Conservation (phyloP, 257 asterid genomes). For the Apocynum venetum region DNA sequence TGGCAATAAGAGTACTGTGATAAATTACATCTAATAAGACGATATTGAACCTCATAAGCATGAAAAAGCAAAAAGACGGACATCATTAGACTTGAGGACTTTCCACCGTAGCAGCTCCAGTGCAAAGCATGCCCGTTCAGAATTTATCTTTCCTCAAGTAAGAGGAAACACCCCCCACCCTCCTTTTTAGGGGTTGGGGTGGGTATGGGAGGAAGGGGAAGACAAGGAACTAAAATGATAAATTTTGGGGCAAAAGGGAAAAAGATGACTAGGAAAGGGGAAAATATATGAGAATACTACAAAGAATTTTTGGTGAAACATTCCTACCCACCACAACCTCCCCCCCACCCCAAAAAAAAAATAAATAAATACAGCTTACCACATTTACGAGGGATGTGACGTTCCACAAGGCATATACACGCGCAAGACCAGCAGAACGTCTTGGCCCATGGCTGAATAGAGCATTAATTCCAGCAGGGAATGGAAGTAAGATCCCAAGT, state of each 20-base stretch:
- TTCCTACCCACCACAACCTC: not conserved
- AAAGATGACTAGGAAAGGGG: not conserved
- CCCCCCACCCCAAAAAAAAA: not conserved
- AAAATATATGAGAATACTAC: not conserved
- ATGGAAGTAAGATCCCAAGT: constrained; percentile 85
- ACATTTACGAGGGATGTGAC: constrained; percentile 76
- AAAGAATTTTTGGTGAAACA: not conserved
- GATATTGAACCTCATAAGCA: not conserved
- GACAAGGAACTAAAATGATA: no score
- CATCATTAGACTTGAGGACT: not conserved
- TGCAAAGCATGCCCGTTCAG: no score
- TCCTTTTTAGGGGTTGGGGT: no score
- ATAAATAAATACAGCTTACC: constrained; percentile 40
- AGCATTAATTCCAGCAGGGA: constrained; percentile 98
- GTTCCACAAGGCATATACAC: constrained; percentile 94
- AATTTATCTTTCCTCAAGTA: no score
- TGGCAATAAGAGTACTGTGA: constrained; percentile 17
- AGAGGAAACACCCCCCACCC: no score
- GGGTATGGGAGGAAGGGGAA: no score
- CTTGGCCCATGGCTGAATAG: constrained; percentile 94
- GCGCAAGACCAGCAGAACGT: constrained; percentile 95
- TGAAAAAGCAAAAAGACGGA: not conserved
- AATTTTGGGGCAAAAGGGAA: not conserved
- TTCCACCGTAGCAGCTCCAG: not conserved
- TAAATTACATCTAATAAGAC: not conserved